phyloP scores from a whole-genome alignment of 805 yeast species.

The Hanseniaspora lindneri region DNA sequence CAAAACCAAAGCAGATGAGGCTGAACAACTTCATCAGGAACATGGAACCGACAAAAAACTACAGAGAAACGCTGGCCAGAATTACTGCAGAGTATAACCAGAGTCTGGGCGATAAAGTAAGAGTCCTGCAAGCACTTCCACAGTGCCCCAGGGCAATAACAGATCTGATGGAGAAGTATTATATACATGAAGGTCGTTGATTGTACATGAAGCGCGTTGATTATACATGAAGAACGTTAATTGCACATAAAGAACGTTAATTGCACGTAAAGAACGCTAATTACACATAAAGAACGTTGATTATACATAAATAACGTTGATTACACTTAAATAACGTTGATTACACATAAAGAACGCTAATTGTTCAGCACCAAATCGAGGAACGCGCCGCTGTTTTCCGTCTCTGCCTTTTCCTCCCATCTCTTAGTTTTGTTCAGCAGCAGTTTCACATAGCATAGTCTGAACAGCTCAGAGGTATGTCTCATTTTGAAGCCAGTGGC shows the following conservation, averaged over 20 bases:
- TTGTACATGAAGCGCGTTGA: too few species aligned
- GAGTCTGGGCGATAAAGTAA: background rate
- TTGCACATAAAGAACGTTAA: too few species aligned
- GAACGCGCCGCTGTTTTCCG: background rate
- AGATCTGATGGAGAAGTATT: background rate
- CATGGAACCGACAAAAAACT: background rate
- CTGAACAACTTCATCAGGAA: background rate
- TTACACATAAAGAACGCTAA: background rate
- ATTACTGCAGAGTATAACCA: background rate
- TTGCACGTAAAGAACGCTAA: too few species aligned
- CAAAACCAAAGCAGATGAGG: slow-evolving; percentile 7
- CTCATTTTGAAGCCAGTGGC: background rate
- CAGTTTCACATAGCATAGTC: background rate
- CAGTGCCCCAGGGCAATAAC: background rate
- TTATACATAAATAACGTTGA: too few species aligned
- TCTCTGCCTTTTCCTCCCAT: background rate
- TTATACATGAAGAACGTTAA: too few species aligned
- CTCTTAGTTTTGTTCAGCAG: background rate
- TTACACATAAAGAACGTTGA: too few species aligned
- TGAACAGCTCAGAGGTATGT: background rate
- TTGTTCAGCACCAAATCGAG: background rate
- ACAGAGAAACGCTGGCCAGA: too few species aligned
- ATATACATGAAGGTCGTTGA: too few species aligned
- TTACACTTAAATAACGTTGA: too few species aligned
- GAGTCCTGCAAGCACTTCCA: background rate